Evolutionary conservation across 1,284 basidiomycete species (phyloP).

Genomic region (Fomitopsis palustris): DNA sequence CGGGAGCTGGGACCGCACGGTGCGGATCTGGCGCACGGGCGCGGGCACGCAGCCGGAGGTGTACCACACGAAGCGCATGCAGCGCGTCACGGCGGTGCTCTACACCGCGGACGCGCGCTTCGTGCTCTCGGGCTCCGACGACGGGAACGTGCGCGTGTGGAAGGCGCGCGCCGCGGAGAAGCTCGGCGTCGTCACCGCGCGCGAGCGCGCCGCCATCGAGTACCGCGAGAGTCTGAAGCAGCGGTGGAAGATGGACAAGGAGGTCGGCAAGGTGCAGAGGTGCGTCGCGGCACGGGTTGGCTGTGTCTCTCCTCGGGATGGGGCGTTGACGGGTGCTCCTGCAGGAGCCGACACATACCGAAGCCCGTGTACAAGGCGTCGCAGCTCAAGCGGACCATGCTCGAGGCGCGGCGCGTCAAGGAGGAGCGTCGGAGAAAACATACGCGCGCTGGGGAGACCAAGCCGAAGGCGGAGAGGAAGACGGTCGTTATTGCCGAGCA

Average conservation of each 20-base stretch:
- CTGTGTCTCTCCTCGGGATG: background rate
- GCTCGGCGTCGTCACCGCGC: constrained; percentile 87
- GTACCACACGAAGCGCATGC: constrained; percentile 99
- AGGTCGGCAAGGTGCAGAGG: constrained; percentile 83
- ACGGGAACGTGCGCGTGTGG: constrained; percentile 97
- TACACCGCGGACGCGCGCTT: constrained; percentile 93
- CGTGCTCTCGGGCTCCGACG: constrained; percentile 92
- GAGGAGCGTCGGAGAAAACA: constrained; percentile 92
- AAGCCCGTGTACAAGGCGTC: constrained; percentile 87
- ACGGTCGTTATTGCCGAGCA: constrained; percentile 81
- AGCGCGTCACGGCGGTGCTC: constrained; percentile 75
- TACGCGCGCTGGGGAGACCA: constrained; percentile 79
- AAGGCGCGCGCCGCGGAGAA: constrained; percentile 93
- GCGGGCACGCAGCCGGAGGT: constrained; percentile 84
- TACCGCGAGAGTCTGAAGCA: constrained; percentile 89
- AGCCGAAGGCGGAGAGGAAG: constrained; percentile 91
- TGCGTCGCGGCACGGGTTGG: constrained; percentile 32
- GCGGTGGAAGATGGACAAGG: constrained; percentile 83
- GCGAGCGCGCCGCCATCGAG: constrained; percentile 90
- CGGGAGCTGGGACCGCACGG: constrained; percentile 94
- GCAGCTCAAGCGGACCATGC: constrained; percentile 90
- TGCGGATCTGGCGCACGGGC: constrained; percentile 92
- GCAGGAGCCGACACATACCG: constrained; percentile 83
- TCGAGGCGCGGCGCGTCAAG: constrained; percentile 87
- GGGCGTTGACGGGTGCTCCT: background rate